Evolutionary conservation across 768 basidiomycete species (phyloP), one percentile per base, ranked within the genome.

Genomic region (Kwoniella europaea): DNA sequence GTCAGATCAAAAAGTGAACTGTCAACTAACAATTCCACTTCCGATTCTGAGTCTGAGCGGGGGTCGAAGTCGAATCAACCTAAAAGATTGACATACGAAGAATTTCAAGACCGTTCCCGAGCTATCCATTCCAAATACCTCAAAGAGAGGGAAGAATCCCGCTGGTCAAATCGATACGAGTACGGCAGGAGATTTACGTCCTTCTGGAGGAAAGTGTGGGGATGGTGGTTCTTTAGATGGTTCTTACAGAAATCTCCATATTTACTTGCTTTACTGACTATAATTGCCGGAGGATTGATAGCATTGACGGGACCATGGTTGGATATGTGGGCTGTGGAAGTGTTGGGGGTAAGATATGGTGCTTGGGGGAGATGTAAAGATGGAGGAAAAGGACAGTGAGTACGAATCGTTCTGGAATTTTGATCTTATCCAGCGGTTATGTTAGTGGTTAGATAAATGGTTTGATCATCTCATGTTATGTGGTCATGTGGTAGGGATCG

Each of bases 331-430:
- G 43, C 56, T n/a, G 24, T 67, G 13, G 18, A 72, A 18, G 29
- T 52, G 2, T 55, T 42, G 2, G 52, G 41, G 24, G 42, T 18
- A 13, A 54, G 35, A 29, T 72, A 57, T 68, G 71, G 71, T 1
- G 67, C 55, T 20, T 65, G 59, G 56, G 70, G 71, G 46, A 29
- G 42, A n/a, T 68, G 67, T 60, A n/a, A 58, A 50, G 54, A 64
- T 60, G 16, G 54, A 6, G 54, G 54, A 10, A 42, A 27, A 54
- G 16, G 24, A 44, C 16, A 42, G 67, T 68, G 61, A 63, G 59
- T 61, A 13, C 2, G 55, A 13, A 1, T 12, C 16, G 35, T 35
- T 35, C 29, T 2, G 5, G 29, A 6, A 4, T 3, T 29, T 29
- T 29, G 2, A 29, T 29, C 5, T 29, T 13, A 10, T 56, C 10